Evolutionary conservation across 129 eudicot genomes (phyloP), one percentile per base, ranked within the genome.

Genomic region (Flaveria linearis): DNA sequence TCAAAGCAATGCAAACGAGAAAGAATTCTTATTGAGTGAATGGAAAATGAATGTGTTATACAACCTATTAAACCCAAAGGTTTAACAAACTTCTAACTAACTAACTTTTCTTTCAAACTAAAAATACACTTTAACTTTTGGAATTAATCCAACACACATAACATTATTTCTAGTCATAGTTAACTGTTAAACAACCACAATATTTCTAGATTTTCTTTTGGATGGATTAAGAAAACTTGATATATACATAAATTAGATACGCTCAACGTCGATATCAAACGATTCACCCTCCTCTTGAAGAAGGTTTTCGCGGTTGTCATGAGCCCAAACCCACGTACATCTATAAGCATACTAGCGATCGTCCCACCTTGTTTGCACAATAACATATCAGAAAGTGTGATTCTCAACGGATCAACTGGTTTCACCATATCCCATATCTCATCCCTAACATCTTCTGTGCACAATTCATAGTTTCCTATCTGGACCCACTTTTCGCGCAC

Each of bases 341-440:
- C 96, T 74, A 92, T 90, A 26, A 92, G 92, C 92, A 92, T 92
- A 88, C 98, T 92, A 20, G 95, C 95, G 42, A 92, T 85, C 0
- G 96, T 90, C 3, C 96, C 98, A 17, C 96, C 98, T 71, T 92
- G 98, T 81, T 87, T 92, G 85, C 96, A 86, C 0, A 80, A 63
- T 46, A 92, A 62, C 76, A 90, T 63, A 88, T 92, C 95, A 20
- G 86, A 83, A 7, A 92, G 84, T 9, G 92, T 86, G 71, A 92
- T 92, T 56, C 69, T 90, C 69, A 90, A 65, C 3, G 95, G 92
- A 49, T 92, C 89, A 36, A 65, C 81, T 50, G 98, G 95, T 85
- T 86, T 92, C 83, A 92, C 98, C 96, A 90, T 90, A 76, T 92
- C 96, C 98, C 98, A 92, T 15, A 92, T 92, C 78, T 92, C 98